A percentile compares a stretch with the other conserved stretches of the same genome.
phyloP scores from a whole-genome alignment of 1,284 basidiomycete species.

The Tetrapyrgos nigripes region DNA sequence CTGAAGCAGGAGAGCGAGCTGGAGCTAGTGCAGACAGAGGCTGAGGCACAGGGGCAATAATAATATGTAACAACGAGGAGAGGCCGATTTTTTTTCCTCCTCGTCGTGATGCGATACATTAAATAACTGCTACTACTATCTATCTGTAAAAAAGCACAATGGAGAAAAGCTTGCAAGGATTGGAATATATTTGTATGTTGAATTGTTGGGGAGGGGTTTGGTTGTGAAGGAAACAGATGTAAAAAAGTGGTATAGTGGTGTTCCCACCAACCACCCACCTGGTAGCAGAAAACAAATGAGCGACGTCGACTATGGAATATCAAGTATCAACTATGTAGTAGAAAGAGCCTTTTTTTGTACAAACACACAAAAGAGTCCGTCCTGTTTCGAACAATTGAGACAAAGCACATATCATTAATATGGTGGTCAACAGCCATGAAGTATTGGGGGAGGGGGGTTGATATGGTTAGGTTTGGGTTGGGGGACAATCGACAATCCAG shows the following conservation, averaged over 20 bases:
- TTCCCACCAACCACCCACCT: too few relatives aligned
- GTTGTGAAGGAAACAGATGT: conserved; percentile 19
- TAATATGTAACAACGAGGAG: conserved; percentile 7
- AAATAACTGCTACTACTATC: conserved; percentile 18
- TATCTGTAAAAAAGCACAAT: conserved; percentile 27
- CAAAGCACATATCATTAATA: conserved; percentile 11
- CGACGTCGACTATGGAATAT: background rate
- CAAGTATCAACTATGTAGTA: background rate
- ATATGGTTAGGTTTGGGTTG: too few relatives aligned
- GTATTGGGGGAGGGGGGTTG: conserved; percentile 25
- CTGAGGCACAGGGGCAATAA: conserved; percentile 1
- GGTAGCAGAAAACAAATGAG: background rate
- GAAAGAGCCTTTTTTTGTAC: background rate
- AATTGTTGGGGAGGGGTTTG: conserved; percentile 25
- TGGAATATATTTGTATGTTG: conserved; percentile 34
- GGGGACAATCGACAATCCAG: too few relatives aligned
- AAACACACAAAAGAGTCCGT: conserved; percentile 9
- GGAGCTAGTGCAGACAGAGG: too few relatives aligned
- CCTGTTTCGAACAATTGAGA: conserved; percentile 9
- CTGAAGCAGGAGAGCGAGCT: conserved; percentile 13
- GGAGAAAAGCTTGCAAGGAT: conserved; percentile 35
- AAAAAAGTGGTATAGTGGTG: too few relatives aligned
- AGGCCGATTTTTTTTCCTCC: background rate
- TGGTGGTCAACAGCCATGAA: conserved; percentile 21
- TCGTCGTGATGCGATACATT: conserved; percentile 12